Evolutionary conservation across 1,284 basidiomycete species (phyloP).

Genomic region (Ceratobasidium sp.): DNA sequence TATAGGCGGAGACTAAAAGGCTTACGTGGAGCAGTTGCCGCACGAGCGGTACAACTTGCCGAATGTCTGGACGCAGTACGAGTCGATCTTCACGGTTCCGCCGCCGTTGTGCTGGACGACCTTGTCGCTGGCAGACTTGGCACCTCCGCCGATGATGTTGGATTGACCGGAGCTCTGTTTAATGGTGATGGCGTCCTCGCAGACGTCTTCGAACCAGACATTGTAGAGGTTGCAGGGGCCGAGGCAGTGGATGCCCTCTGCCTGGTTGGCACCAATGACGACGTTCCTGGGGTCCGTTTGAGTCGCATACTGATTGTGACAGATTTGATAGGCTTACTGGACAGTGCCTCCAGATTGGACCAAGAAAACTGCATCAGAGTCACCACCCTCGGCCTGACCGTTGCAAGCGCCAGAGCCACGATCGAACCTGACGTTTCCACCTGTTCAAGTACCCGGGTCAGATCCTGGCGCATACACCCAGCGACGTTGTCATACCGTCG

Average conservation of each 20-base stretch:
- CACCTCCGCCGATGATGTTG: slow-evolving; percentile 45
- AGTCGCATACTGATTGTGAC: not conserved
- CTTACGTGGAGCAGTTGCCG: slow-evolving; percentile 43
- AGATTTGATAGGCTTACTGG: slow-evolving; percentile 14
- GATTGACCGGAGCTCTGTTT: slow-evolving; percentile 14
- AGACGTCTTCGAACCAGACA: slow-evolving; percentile 48
- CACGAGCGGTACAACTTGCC: slow-evolving; percentile 47
- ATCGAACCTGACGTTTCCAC: slow-evolving; percentile 41
- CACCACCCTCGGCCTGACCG: slow-evolving; percentile 45
- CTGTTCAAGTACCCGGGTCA: not conserved
- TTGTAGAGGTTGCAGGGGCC: slow-evolving; percentile 60
- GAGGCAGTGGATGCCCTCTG: slow-evolving; percentile 54
- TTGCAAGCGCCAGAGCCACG: slow-evolving; percentile 45
- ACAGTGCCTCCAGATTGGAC: slow-evolving; percentile 58
- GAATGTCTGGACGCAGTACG: slow-evolving; percentile 37
- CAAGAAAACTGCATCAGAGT: slow-evolving; percentile 44
- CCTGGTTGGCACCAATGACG: slow-evolving; percentile 60
- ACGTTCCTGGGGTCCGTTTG: slow-evolving; percentile 54
- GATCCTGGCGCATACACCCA: not conserved
- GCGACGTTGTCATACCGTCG: slow-evolving; percentile 9
- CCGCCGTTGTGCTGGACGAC: slow-evolving; percentile 45
- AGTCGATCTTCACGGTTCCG: slow-evolving; percentile 29
- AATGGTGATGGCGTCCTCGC: slow-evolving; percentile 48
- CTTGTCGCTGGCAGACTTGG: slow-evolving; percentile 37
- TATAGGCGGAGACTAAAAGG: not conserved